Evolutionary conservation across 495 filamentous ascomycete genomes (phyloP), one percentile per base, ranked within the genome.

Genomic region (Venustampulla echinocandica): DNA sequence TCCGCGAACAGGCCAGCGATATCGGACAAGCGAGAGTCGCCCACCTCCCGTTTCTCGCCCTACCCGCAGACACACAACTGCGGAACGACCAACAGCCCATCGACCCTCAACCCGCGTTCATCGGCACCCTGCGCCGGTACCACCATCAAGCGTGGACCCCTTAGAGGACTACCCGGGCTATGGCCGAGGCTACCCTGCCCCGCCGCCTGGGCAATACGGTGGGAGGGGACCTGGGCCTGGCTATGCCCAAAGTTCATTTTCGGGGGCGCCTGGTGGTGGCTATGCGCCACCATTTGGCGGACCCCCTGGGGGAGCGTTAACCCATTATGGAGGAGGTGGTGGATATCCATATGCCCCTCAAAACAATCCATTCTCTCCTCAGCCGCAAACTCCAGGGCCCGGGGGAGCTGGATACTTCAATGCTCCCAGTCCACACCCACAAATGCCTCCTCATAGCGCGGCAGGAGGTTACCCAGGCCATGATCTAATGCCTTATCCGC

Each of bases 401-500:
- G 42, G 38, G 17, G 56, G 56, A 24, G 52, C 52, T 19, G 50
- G 50, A 11, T 59, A 56, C 40, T 59, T 56, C 39, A 45, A 41
- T 35, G 44, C 23, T 27, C 34, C 34, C 15, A 9, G 45, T 18
- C 34, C n/a, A 9, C 56, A 59, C 20, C 52, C 49, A 21, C 36
- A 41, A 28, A 45, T 54, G 38, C 54, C 57, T 44, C 44, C 33
- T 11, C 50, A 53, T 25, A 50, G 41, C 36, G 44, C 52, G 7
- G 46, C 56, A 11, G 45, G 45, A 9, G 27, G 27, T n/a, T 75
- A 66, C 47, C 59, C 54, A 7, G 67, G 58, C 6, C 73, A 77
- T 30, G 75, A 78, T 17, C 44, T 79, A 47, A 67, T 79, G 50
- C 62, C 68, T 4, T 79, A 75, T 47, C 61, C 44, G 22, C 35